Conservation (phyloP, 179 eudicot species). For the Gypsophila paniculata region DNA sequence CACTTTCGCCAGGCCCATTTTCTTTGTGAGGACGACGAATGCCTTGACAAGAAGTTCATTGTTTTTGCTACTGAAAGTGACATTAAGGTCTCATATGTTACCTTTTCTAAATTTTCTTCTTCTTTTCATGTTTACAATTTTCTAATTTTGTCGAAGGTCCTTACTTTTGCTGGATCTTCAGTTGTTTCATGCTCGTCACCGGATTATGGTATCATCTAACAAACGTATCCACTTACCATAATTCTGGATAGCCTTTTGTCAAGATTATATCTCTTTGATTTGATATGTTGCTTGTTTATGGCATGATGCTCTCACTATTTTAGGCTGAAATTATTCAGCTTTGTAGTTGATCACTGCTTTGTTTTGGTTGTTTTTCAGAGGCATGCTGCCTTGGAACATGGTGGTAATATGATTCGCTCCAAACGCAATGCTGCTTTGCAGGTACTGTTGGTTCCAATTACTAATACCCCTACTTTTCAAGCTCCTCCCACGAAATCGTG, state of each 20-base stretch:
- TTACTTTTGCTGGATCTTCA: not conserved
- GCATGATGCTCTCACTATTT: constrained; percentile 1
- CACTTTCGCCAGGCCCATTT: constrained; percentile 66
- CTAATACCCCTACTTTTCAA: not conserved
- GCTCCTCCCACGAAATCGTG: not conserved
- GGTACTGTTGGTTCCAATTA: constrained; percentile 31
- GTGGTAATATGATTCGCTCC: constrained; percentile 67
- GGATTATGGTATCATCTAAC: too few species aligned
- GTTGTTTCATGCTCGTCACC: not conserved
- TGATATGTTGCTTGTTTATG: not conserved
- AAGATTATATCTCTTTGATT: not conserved
- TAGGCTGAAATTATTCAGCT: not conserved
- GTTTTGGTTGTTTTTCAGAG: constrained; percentile 36
- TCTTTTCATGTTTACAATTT: not conserved
- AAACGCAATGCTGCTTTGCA: constrained; percentile 65
- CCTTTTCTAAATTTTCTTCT: not conserved
- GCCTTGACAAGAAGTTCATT: constrained; percentile 67
- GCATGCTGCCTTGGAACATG: constrained; percentile 78
- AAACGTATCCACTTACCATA: not conserved
- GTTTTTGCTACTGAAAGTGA: constrained; percentile 72
- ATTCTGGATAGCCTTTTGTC: not conserved
- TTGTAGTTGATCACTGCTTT: constrained; percentile 3
- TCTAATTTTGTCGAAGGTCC: not conserved
- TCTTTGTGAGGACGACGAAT: constrained; percentile 65
- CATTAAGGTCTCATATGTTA: constrained; percentile 52